These are phyloP conservation scores for Mycena sanguinolenta DNA, from an alignment of 768 basidiomycete genomes.

Conservation along the genomic window DNA sequence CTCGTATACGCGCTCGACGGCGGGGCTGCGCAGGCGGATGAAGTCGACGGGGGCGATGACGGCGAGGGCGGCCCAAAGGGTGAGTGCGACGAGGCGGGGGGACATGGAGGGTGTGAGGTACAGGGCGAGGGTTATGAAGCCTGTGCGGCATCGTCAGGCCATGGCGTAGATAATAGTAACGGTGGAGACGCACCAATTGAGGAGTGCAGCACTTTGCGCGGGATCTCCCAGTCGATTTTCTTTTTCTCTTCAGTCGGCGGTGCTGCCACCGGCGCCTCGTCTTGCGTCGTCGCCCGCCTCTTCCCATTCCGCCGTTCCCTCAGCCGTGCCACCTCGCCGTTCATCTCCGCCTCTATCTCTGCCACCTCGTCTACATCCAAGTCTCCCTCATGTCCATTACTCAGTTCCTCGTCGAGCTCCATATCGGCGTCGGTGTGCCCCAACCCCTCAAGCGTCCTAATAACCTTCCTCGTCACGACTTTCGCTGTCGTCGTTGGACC, in stretches of 20 bases:
- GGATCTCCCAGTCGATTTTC: slow-evolving; percentile 90
- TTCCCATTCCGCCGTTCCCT: too few species aligned
- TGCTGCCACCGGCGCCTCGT: background rate
- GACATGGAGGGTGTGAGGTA: slow-evolving; percentile 62
- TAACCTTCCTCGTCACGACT: too few species aligned
- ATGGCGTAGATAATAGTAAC: slow-evolving; percentile 45
- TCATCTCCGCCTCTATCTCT: too few species aligned
- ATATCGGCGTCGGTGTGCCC: too few species aligned
- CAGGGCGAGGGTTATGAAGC: slow-evolving; percentile 74
- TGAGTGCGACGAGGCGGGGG: slow-evolving; percentile 66
- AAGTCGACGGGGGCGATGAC: slow-evolving; percentile 82
- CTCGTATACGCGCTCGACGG: slow-evolving; percentile 81
- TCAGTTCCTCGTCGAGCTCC: too few species aligned
- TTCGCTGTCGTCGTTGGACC: too few species aligned
- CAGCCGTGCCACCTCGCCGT: too few species aligned
- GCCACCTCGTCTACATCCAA: too few species aligned
- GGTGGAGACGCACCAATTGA: slow-evolving; percentile 80
- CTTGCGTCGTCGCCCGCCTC: slow-evolving; percentile 64
- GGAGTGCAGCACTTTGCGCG: slow-evolving; percentile 88
- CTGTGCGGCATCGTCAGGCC: slow-evolving; percentile 50
- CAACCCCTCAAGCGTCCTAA: too few species aligned
- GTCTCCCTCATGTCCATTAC: too few species aligned
- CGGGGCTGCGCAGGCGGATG: slow-evolving; percentile 74
- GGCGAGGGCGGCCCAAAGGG: slow-evolving; percentile 75
- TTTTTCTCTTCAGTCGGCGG: slow-evolving; percentile 30